A percentile compares a stretch with the other conserved stretches of the same genome.
Evolutionary conservation across 2,329 filamentous ascomycete species (phyloP).

Genomic region (Fusarium hainanense): DNA sequence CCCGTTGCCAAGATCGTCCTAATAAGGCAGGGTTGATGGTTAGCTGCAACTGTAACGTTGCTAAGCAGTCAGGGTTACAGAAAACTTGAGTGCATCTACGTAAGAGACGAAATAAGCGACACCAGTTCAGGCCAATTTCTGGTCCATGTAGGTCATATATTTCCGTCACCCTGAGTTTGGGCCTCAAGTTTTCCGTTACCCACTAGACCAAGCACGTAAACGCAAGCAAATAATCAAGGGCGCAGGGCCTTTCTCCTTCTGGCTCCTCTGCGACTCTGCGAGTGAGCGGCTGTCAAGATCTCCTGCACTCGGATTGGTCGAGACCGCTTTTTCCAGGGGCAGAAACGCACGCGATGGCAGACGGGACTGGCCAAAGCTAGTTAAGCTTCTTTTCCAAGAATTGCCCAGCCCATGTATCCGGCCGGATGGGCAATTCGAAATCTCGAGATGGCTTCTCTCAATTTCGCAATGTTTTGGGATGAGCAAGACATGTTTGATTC

Average conservation of each 20-base stretch:
- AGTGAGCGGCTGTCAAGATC: conserved; percentile 34
- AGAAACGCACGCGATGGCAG: conserved; percentile 35
- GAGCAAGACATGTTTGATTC: conserved; percentile 15
- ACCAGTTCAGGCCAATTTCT: neutral
- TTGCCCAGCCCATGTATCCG: conserved; percentile 21
- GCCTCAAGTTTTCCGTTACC: neutral
- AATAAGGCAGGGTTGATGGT: conserved; percentile 29
- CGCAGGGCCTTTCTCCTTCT: neutral
- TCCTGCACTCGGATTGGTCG: conserved; percentile 27
- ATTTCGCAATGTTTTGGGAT: neutral
- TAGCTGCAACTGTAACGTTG: conserved; percentile 33
- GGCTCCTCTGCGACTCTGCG: neutral
- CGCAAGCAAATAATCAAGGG: neutral
- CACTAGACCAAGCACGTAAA: neutral
- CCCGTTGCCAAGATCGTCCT: conserved; percentile 36
- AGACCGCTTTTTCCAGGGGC: conserved; percentile 41
- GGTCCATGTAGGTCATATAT: neutral
- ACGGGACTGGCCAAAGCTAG: conserved; percentile 39
- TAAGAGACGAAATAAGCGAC: neutral
- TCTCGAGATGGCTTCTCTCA: neutral
- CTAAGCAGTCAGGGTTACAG: conserved; percentile 4
- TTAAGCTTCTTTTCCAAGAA: conserved; percentile 44
- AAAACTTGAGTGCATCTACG: neutral
- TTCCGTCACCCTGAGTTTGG: neutral
- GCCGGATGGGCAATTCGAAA: neutral